Evolutionary conservation across 2,329 filamentous ascomycete genomes (phyloP).

Genomic region (Cladosporium sp.): DNA sequence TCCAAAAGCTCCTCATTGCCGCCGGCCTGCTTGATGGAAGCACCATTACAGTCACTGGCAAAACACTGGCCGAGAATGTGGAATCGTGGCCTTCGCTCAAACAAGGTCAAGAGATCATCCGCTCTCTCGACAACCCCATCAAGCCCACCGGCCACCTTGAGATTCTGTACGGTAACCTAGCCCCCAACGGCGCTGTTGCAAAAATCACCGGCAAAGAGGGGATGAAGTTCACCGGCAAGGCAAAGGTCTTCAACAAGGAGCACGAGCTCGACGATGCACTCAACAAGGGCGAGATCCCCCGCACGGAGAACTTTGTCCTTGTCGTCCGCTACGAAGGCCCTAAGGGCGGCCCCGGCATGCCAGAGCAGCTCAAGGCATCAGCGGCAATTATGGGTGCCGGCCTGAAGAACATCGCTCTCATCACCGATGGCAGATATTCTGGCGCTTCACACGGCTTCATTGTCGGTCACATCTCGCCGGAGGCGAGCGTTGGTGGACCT

Average conservation of each 20-base stretch:
- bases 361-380: slow-evolving; percentile 81
- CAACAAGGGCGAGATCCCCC: slow-evolving; percentile 61
- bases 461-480: slow-evolving; percentile 86
- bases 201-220: slow-evolving; percentile 98
- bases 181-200: slow-evolving; percentile 81
- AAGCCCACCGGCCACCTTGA: slow-evolving; percentile 83
- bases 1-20: slow-evolving; percentile 79
- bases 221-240: slow-evolving; percentile 70
- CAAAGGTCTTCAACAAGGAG: slow-evolving; percentile 83
- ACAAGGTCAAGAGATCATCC: slow-evolving; percentile 75
- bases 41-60: slow-evolving; percentile 76
- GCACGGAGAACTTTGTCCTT: slow-evolving; percentile 76
- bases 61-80: slow-evolving; percentile 76
- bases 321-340: slow-evolving; percentile 92
- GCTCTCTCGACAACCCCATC: slow-evolving; percentile 73
- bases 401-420: slow-evolving; percentile 77
- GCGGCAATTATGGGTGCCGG: slow-evolving; percentile 91
- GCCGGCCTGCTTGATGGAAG: slow-evolving; percentile 67
- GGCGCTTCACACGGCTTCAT: slow-evolving; percentile 90
- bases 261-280: slow-evolving; percentile 69
- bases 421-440: slow-evolving; percentile 86
- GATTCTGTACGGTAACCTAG: slow-evolving; percentile 79
- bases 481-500: slow-evolving; percentile 82
- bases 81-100: slow-evolving; percentile 69
- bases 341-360: slow-evolving; percentile 91